Conservation (phyloP, 345 rosid genomes). For the Salix exigua region DNA sequence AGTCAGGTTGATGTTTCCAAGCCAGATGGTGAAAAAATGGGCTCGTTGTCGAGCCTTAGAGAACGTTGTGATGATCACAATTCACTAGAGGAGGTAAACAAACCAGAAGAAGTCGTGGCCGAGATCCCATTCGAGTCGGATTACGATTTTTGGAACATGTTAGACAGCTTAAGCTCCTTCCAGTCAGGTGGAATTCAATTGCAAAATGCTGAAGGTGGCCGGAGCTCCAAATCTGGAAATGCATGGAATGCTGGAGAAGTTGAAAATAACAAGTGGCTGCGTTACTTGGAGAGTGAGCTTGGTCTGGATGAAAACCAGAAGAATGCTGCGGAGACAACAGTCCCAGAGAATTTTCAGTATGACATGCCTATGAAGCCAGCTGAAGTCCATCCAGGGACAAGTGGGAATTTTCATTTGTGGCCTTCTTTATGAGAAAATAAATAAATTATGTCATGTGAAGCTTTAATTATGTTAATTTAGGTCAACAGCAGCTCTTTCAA, state of each 20-base stretch:
- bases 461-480: not conserved
- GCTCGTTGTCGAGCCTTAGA: conserved; percentile 2
- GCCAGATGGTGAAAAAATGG: conserved; percentile 11
- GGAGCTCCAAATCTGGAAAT: conserved; percentile 20
- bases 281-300: conserved; percentile 60
- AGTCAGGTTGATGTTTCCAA: conserved; percentile 18
- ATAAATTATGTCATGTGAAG: not conserved
- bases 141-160: conserved; percentile 66
- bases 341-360: conserved; percentile 3
- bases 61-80: not conserved
- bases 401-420: conserved; percentile 6
- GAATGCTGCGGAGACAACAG: not conserved
- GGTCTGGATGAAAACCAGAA: conserved; percentile 33
- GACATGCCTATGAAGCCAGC: not conserved
- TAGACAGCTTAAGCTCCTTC: conserved; percentile 42
- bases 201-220: conserved; percentile 15
- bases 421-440: conserved; percentile 3
- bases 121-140: conserved; percentile 57
- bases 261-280: conserved; percentile 54
- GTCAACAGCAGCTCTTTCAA: not conserved
- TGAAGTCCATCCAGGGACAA: not conserved
- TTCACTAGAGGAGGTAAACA: conserved; percentile 52
- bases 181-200: conserved; percentile 18
- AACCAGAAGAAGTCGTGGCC: conserved; percentile 31
- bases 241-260: conserved; percentile 6